Conservation (phyloP, 2,329 filamentous ascomycete genomes). For the Exserohilum turcica region DNA sequence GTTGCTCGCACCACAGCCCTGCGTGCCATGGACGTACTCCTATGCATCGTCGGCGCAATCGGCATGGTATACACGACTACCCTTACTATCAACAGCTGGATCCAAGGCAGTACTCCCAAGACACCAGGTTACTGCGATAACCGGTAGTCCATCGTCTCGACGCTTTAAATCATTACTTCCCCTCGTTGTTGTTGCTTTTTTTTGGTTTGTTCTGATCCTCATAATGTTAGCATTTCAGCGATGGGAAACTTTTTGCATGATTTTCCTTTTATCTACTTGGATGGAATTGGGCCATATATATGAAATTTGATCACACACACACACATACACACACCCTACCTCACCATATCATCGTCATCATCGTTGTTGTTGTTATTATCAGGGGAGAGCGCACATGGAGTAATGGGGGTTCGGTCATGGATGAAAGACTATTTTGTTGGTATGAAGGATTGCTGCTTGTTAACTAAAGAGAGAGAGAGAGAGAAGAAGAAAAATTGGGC, state of each 20-base stretch:
- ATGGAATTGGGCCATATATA: too few relatives aligned
- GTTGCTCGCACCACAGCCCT: slow-evolving; percentile 73
- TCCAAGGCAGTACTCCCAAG: slow-evolving; percentile 60
- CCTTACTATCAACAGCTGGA: slow-evolving; percentile 87
- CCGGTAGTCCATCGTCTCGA: slow-evolving; percentile 11
- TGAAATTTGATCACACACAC: too few relatives aligned
- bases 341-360: too few relatives aligned
- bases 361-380: too few relatives aligned
- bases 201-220: background rate
- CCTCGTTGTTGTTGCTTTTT: background rate
- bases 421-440: too few relatives aligned
- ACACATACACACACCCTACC: too few relatives aligned
- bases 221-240: slow-evolving; percentile 16
- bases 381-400: too few relatives aligned
- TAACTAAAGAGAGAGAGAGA: too few relatives aligned
- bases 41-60: slow-evolving; percentile 80
- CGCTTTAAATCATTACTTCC: background rate
- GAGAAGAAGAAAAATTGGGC: too few relatives aligned
- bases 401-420: too few relatives aligned
- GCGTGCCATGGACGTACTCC: slow-evolving; percentile 71
- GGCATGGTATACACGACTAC: slow-evolving; percentile 93
- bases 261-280: too few relatives aligned
- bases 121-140: slow-evolving; percentile 68
- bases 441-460: too few relatives aligned
- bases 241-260: slow-evolving; percentile 12